Conservation (phyloP, 805 yeast species). For the Saccharomyces paradoxus region DNA sequence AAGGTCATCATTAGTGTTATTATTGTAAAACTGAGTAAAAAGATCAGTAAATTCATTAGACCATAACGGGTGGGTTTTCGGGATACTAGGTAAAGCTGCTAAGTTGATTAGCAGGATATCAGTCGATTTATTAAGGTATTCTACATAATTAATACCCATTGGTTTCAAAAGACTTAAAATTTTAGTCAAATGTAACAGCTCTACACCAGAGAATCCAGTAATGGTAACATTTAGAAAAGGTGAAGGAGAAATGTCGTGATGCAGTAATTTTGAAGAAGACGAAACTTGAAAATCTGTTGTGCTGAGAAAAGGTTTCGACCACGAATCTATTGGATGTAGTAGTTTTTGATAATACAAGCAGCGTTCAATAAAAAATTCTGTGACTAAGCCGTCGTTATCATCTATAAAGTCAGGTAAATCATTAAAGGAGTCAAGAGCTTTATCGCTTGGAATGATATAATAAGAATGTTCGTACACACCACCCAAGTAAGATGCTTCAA, state of each 20-base stretch:
- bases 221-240: slow-evolving; percentile 36
- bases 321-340: slow-evolving; percentile 40
- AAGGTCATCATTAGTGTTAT: neutral
- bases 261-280: slow-evolving; percentile 20
- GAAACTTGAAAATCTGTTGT: slow-evolving; percentile 21
- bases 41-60: slow-evolving; percentile 24
- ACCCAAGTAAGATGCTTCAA: neutral
- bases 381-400: slow-evolving; percentile 34
- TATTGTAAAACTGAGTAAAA: slow-evolving; percentile 6
- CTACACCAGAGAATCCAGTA: slow-evolving; percentile 74
- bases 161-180: slow-evolving; percentile 46
- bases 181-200: slow-evolving; percentile 60
- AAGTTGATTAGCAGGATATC: slow-evolving; percentile 27
- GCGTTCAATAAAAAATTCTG: slow-evolving; percentile 80
- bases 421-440: slow-evolving; percentile 8
- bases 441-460: slow-evolving; percentile 20
- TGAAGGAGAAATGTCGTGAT: slow-evolving; percentile 1
- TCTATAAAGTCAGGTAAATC: neutral
- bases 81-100: slow-evolving; percentile 23
- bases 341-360: slow-evolving; percentile 49
- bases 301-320: slow-evolving; percentile 50
- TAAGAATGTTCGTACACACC: neutral
- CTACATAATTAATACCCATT: slow-evolving; percentile 19
- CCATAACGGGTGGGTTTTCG: slow-evolving; percentile 22
- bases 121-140: slow-evolving; percentile 23